Conservation (phyloP, 2,329 filamentous ascomycete species). For the Colletotrichum lentis region DNA sequence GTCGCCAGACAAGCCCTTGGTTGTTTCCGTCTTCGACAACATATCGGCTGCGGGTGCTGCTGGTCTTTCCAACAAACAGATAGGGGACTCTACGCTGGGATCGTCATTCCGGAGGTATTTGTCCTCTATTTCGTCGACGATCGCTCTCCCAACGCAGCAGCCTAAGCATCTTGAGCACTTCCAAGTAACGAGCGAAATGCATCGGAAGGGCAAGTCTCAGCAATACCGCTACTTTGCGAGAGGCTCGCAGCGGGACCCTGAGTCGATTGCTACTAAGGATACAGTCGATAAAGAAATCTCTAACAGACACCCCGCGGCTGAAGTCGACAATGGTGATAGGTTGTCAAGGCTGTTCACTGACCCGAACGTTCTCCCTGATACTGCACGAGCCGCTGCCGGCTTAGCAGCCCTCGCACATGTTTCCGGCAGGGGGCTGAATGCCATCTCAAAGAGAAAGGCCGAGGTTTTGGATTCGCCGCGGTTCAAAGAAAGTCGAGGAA, state of each 20-base stretch:
- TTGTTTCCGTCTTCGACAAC: slow-evolving; percentile 47
- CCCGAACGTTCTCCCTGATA: slow-evolving; percentile 4
- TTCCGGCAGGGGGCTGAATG: slow-evolving; percentile 15
- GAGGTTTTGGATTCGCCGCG: background rate
- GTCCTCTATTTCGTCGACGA: slow-evolving; percentile 46
- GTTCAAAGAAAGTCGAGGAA: background rate
- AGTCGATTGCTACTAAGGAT: background rate
- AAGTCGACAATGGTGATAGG: background rate
- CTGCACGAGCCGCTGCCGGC: slow-evolving; percentile 1
- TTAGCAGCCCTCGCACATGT: slow-evolving; percentile 27
- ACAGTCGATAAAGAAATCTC: background rate
- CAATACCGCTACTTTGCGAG: slow-evolving; percentile 32
- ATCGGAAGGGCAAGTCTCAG: slow-evolving; percentile 36
- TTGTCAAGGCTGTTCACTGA: background rate
- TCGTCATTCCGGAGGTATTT: slow-evolving; percentile 46
- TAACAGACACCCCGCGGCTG: background rate
- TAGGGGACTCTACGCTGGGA: slow-evolving; percentile 46
- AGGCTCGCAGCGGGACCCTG: background rate
- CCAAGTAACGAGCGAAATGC: slow-evolving; percentile 35
- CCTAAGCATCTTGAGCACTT: slow-evolving; percentile 34
- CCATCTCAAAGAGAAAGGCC: slow-evolving; percentile 25
- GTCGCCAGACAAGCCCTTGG: slow-evolving; percentile 47
- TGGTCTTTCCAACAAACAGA: slow-evolving; percentile 47
- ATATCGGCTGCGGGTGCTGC: slow-evolving; percentile 45
- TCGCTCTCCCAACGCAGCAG: slow-evolving; percentile 41